Evolutionary conservation across 192 early-diverging fungal genomes (phyloP), one percentile per base, ranked within the genome.

Genomic region (Kappamyces sp.): DNA sequence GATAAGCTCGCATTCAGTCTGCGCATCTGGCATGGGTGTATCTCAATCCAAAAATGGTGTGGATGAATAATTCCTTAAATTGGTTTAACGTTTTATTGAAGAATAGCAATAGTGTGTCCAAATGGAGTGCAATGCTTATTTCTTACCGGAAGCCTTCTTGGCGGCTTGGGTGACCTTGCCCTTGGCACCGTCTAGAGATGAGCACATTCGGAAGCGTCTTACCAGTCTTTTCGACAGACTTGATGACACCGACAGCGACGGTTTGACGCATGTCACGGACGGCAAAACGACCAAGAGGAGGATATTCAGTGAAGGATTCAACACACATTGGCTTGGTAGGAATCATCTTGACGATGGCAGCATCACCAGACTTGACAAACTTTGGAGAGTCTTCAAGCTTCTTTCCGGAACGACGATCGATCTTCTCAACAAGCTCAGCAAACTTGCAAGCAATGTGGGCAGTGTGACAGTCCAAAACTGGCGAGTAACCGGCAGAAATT

Each of bases 221-320:
- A 38, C 88, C 89, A 63, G 80, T 80, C 81, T 92, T 92, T 67
- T 86, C 81, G 57, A 93, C 90, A 60, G 70, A 22, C 88, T 96
- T 96, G 78, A 96, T 90, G 79, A 96, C 88, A 83, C 92, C 92
- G 70, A 95, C 90, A 63, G 91, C 91, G 62, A 95, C 91, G 73
- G 93, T 95, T 73, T 92, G 91, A 78, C 93, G 80, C 91, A 93
- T 92, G 66, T 95, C 93, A 86, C 93, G 89, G 74, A 95, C 88
- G 66, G 91, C 93, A 79, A 95, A 95, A 75, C 93, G 90, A 68
- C 93, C 93, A 49, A 95, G 88, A 62, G 92, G 88, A 49, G 93
- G 87, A 79, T 90, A 95, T 71, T 92, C 88, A 59, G 83, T 75
- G 85, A 84, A 95, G 45, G 91, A 63, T 79, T 96, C 93, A 63